Evolutionary conservation across 1,284 basidiomycete genomes (phyloP).

Genomic region (Ustilago bromivora): DNA sequence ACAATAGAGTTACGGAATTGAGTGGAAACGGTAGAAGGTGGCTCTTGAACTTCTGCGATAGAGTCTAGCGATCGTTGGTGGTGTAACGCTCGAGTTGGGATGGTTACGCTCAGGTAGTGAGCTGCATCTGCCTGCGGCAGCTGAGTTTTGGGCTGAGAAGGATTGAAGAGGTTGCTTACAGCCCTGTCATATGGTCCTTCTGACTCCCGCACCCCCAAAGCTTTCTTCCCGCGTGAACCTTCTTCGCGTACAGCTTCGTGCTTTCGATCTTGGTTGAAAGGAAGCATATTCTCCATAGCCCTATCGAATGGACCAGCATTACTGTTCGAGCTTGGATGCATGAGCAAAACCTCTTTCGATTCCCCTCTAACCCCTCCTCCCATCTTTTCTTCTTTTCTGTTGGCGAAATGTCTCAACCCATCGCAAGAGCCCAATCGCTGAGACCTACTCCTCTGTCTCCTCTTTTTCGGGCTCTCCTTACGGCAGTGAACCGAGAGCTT

Average conservation of each 20-base stretch:
- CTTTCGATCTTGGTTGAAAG: background rate
- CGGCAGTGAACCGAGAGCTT: background rate
- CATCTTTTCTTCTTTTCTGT: background rate
- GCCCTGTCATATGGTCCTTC: background rate
- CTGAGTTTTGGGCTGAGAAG: too few relatives aligned
- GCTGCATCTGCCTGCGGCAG: background rate
- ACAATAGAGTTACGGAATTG: background rate
- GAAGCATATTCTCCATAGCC: conserved; percentile 18
- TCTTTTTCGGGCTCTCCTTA: background rate
- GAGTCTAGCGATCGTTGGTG: conserved; percentile 35
- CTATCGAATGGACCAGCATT: conserved; percentile 21
- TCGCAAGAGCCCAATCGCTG: conserved; percentile 26
- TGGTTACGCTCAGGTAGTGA: conserved; percentile 3
- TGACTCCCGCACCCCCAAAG: background rate
- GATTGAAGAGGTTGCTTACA: background rate
- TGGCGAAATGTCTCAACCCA: background rate
- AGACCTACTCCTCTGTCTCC: background rate
- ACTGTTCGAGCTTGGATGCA: background rate
- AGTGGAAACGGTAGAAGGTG: conserved; percentile 2
- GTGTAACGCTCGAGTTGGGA: background rate
- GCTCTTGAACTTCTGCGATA: conserved; percentile 39
- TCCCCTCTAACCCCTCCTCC: conserved; percentile 5
- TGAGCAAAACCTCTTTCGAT: conserved; percentile 6
- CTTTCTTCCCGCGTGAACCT: background rate
- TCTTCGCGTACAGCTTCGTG: background rate